Evolutionary conservation across 73 alveolate species (phyloP), one percentile per base, ranked within the genome.

Genomic region (Paramecium caudatum): DNA sequence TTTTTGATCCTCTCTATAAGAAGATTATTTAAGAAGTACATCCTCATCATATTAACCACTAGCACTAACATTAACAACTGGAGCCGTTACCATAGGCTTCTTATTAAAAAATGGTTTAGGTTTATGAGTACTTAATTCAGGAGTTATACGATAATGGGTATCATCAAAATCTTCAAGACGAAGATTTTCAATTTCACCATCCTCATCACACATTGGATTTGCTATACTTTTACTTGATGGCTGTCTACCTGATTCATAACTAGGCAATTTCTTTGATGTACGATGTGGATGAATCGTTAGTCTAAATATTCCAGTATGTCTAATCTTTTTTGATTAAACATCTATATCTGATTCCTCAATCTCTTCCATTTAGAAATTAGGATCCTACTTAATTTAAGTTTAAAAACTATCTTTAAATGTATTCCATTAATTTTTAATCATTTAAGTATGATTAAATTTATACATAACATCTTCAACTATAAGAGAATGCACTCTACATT

Each of bases 71-170:
- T 21, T 12, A 41, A 21, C 10, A 41, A 41, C 46, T 16, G 88
- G 47, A 9, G 39, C 47, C 43, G 88, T 74, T 0, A n/a, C 39
- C 2, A 41, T 12, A 15, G 47, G 19, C 7, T 30, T 27, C 10
- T 74, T 74, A 21, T 74, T 74, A 25, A 74, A 74, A 41, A 74
- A 74, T 12, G 88, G 88, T 74, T 43, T 74, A 34, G 88, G 88
- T n/a, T 74, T 74, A 13, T 5, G 1, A 4, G 49, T 41, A 13
- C 68, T 39, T 41, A 74, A 74, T 27, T 74, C 69, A 41, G 68
- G 69, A 5, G 88, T 74, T 1, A 74, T 30, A 41, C 27, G 36
- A 39, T 37, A 74, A 74, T 74, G 88, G 43, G 88, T 74, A 39
- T 74, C 88, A 74, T 74, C 88, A 27, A 74, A 74, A 3, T 74